A percentile compares a stretch with the other conserved stretches of the same genome.
Evolutionary conservation across 257 asterid species (phyloP).

Genomic region (Avicennia marina): DNA sequence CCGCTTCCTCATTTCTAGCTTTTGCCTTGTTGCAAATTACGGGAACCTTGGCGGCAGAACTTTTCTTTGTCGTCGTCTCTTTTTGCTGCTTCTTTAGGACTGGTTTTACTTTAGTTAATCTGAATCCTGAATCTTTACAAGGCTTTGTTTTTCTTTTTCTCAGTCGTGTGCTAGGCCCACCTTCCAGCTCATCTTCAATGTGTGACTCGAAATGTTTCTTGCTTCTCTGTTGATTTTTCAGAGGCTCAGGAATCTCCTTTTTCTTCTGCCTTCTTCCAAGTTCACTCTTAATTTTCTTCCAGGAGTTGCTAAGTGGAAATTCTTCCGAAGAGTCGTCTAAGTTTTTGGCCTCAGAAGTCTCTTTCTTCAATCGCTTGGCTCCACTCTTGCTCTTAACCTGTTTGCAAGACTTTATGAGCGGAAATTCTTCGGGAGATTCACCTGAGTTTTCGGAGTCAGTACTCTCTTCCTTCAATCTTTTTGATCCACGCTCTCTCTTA

Average conservation of each 20-base stretch:
- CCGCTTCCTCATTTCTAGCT: constrained; percentile 47
- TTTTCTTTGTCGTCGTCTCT: constrained; percentile 37
- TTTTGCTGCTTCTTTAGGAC: constrained; percentile 39
- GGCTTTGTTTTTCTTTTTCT: constrained; percentile 60
- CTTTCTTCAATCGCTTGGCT: constrained; percentile 25
- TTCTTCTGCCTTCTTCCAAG: constrained; percentile 35
- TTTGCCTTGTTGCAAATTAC: constrained; percentile 27
- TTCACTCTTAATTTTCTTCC: constrained; percentile 40
- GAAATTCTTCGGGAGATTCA: constrained; percentile 27
- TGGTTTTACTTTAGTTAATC: constrained; percentile 30
- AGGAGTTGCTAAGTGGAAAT: constrained; percentile 32
- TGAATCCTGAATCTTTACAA: constrained; percentile 31
- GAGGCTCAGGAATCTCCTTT: constrained; percentile 36
- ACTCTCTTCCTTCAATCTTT: constrained; percentile 27
- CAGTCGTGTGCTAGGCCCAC: constrained; percentile 88
- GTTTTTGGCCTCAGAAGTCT: constrained; percentile 24
- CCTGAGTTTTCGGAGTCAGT: constrained; percentile 19
- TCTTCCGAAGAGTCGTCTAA: constrained; percentile 48
- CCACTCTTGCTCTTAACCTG: constrained; percentile 16
- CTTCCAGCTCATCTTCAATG: constrained; percentile 51
- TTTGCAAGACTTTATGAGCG: constrained; percentile 19
- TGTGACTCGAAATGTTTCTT: constrained; percentile 23
- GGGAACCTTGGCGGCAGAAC: constrained; percentile 19
- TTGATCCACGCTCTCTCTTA: constrained; percentile 29
- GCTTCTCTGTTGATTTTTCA: constrained; percentile 27